Percentiles rank a stretch among this genome's conserved stretches.
phyloP scores from a whole-genome alignment of 2,329 filamentous ascomycete species.

The Neonectria faginata region DNA sequence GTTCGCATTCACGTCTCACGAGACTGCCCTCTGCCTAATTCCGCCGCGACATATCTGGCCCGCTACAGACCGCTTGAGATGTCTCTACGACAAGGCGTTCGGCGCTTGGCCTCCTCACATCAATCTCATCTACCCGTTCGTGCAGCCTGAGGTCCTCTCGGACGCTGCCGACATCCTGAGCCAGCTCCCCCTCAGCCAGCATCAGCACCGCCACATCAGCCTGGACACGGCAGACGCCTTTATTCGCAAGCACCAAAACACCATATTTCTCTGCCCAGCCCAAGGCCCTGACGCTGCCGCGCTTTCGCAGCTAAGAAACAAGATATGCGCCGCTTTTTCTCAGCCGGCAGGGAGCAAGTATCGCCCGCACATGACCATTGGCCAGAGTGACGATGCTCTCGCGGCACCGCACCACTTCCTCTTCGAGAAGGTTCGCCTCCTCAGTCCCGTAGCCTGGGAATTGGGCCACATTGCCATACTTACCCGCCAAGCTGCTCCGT shows the following conservation, averaged over 20 bases:
- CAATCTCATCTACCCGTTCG: slow-evolving; percentile 76
- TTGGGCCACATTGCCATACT: slow-evolving; percentile 64
- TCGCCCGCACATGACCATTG: slow-evolving; percentile 68
- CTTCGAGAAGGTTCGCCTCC: slow-evolving; percentile 61
- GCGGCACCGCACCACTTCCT: slow-evolving; percentile 62
- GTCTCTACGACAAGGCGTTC: slow-evolving; percentile 71
- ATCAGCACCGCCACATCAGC: slow-evolving; percentile 39
- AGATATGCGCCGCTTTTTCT: slow-evolving; percentile 53
- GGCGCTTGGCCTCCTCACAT: slow-evolving; percentile 74
- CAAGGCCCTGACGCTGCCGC: slow-evolving; percentile 16
- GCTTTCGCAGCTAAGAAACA: slow-evolving; percentile 51
- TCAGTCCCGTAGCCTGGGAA: slow-evolving; percentile 63
- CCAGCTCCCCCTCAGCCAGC: slow-evolving; percentile 25
- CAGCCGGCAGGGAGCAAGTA: slow-evolving; percentile 44
- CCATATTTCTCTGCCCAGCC: slow-evolving; percentile 57
- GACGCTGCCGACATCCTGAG: slow-evolving; percentile 52
- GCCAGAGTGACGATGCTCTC: slow-evolving; percentile 63
- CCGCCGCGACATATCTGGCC: slow-evolving; percentile 62
- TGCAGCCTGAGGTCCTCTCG: slow-evolving; percentile 59
- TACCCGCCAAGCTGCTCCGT: slow-evolving; percentile 56
- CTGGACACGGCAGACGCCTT: slow-evolving; percentile 62
- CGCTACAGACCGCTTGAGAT: slow-evolving; percentile 65
- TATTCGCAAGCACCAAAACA: slow-evolving; percentile 61
- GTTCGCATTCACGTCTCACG: slow-evolving; percentile 54
- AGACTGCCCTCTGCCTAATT: slow-evolving; percentile 72